A percentile compares a stretch with the other conserved stretches of the same genome.
These are phyloP conservation scores for Eucalyptus regnans DNA, from an alignment of 345 rosid species.

Conservation along the genomic window DNA sequence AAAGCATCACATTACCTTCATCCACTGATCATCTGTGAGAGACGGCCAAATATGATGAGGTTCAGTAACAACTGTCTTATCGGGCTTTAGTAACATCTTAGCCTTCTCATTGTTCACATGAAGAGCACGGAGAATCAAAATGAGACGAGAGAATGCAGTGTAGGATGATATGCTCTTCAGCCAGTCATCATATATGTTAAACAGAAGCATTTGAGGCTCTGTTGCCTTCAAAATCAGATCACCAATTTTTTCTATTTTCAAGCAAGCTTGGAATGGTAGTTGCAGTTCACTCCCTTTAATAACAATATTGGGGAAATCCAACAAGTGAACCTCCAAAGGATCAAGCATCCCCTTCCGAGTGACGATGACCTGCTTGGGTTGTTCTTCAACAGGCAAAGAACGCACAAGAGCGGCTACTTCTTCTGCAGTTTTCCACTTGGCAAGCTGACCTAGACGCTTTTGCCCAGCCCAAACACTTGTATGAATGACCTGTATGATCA, in stretches of 20 bases:
- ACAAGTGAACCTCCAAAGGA: conserved; percentile 88
- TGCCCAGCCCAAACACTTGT: conserved; percentile 99
- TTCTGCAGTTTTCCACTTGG: conserved; percentile 98
- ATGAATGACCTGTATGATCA: conserved; percentile 63
- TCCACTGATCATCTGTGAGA: background rate
- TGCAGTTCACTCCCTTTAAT: conserved; percentile 97
- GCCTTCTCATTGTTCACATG: conserved; percentile 98
- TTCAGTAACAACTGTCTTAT: conserved; percentile 75
- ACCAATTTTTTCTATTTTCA: conserved; percentile 60
- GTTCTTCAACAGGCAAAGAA: conserved; percentile 95
- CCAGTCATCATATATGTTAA: conserved; percentile 93
- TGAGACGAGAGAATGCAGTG: conserved; percentile 95
- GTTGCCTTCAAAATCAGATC: conserved; percentile 2
- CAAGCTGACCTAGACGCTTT: conserved; percentile 66
- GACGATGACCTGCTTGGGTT: conserved; percentile 90
- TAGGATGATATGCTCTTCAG: conserved; percentile 89
- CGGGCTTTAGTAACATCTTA: conserved; percentile 90
- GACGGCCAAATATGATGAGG: conserved; percentile 98
- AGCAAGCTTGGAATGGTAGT: conserved; percentile 92
- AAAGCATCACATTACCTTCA: background rate
- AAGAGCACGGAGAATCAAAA: conserved; percentile 93
- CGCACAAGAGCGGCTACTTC: conserved; percentile 96
- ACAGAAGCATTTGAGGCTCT: conserved; percentile 29
- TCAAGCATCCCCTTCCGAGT: conserved; percentile 98
- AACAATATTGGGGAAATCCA: conserved; percentile 97